phyloP scores from a whole-genome alignment of 495 filamentous ascomycete genomes.

The Sphaerosporella brunnea region DNA sequence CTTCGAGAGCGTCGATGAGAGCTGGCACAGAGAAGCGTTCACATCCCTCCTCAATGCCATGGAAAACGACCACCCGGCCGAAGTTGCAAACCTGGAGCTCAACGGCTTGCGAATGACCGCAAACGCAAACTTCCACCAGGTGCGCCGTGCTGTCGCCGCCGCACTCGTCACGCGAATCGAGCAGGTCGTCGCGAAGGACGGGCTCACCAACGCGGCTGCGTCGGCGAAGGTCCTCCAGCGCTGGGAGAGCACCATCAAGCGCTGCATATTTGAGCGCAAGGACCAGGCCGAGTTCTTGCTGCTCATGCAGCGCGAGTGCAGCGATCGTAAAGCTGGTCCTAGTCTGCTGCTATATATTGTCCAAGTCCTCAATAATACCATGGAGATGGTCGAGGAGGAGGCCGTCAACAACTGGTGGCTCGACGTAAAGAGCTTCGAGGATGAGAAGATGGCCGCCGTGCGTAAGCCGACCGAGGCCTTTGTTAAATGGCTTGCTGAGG shows the following conservation, averaged over 20 bases:
- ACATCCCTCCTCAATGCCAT: constrained; percentile 69
- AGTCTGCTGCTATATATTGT: constrained; percentile 51
- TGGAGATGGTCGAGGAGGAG: constrained; percentile 78
- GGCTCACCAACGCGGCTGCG: constrained; percentile 32
- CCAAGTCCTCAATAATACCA: constrained; percentile 56
- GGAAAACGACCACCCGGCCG: constrained; percentile 52
- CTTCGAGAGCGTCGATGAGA: constrained; percentile 43
- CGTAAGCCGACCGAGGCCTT: constrained; percentile 56
- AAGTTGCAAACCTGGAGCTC: constrained; percentile 76
- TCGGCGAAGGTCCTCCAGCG: constrained; percentile 45
- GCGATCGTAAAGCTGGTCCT: constrained; percentile 37
- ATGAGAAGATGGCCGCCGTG: constrained; percentile 49
- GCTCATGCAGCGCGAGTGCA: constrained; percentile 61
- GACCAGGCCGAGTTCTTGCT: constrained; percentile 77
- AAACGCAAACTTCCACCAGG: constrained; percentile 73
- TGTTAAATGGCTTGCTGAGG: constrained; percentile 71
- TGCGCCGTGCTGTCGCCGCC: constrained; percentile 66
- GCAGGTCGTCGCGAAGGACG: constrained; percentile 43
- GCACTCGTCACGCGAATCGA: constrained; percentile 69
- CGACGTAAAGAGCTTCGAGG: constrained; percentile 43
- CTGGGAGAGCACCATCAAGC: constrained; percentile 34
- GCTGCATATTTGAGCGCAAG: constrained; percentile 35
- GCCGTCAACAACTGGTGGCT: constrained; percentile 80
- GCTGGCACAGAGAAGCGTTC: constrained; percentile 78
- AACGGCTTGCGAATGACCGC: constrained; percentile 72